These are phyloP conservation scores for Fomitopsis schrenkii DNA, from an alignment of 1,284 basidiomycete species.

Conservation along the genomic window DNA sequence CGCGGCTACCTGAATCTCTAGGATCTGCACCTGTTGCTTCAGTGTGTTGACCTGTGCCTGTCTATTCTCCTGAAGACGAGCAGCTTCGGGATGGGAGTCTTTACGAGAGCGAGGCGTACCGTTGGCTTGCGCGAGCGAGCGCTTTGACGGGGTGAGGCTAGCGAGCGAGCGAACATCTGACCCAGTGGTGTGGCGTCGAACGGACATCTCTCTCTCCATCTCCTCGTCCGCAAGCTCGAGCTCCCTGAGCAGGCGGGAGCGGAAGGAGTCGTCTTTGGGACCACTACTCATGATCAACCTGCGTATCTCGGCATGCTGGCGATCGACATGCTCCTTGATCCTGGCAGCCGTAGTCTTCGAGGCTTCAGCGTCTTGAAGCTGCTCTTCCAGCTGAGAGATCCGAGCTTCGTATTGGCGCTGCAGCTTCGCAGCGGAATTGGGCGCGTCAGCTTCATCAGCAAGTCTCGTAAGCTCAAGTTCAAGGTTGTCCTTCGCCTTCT, in stretches of 20 bases:
- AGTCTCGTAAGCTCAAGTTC: constrained; percentile 68
- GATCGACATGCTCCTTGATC: constrained; percentile 62
- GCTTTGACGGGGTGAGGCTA: constrained; percentile 45
- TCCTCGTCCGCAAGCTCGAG: constrained; percentile 64
- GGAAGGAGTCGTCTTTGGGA: constrained; percentile 60
- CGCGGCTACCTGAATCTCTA: constrained; percentile 68
- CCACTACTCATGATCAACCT: constrained; percentile 55
- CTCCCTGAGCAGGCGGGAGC: constrained; percentile 64
- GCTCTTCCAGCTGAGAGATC: constrained; percentile 62
- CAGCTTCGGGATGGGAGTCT: constrained; percentile 32
- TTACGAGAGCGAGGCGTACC: constrained; percentile 31
- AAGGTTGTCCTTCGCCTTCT: constrained; percentile 63
- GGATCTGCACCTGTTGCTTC: constrained; percentile 61
- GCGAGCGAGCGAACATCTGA: constrained; percentile 32
- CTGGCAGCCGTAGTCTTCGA: constrained; percentile 46
- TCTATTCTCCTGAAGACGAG: constrained; percentile 39
- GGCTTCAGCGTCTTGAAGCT: constrained; percentile 54
- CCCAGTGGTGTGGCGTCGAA: constrained; percentile 22
- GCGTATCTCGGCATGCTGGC: constrained; percentile 68
- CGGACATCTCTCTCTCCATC: constrained; percentile 52
- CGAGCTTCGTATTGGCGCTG: constrained; percentile 65
- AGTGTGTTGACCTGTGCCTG: constrained; percentile 46
- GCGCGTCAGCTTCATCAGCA: constrained; percentile 54
- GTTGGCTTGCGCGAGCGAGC: constrained; percentile 26
- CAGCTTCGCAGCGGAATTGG: constrained; percentile 53